Evolutionary conservation across 352 stramenopile genomes (phyloP).

Genomic region (Lagenidium giganteum): DNA sequence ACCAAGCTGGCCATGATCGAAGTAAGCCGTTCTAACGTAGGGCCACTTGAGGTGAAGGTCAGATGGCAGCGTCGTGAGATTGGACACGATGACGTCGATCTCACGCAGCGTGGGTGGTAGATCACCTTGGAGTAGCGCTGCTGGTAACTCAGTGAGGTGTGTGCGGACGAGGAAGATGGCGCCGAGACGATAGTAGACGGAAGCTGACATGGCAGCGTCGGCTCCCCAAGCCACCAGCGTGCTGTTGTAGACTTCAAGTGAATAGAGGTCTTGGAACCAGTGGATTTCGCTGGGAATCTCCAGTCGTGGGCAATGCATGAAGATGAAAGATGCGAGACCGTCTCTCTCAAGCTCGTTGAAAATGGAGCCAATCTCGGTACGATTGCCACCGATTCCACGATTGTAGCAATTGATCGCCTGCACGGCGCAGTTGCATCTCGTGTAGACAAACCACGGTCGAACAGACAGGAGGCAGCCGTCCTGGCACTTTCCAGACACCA

Average conservation of each 20-base stretch:
- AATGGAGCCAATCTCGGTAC: background rate
- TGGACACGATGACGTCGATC: constrained; percentile 17
- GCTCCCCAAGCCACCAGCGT: constrained; percentile 7
- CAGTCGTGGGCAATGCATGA: constrained; percentile 12
- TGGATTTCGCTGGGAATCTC: constrained; percentile 7
- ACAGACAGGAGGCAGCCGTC: constrained; percentile 7
- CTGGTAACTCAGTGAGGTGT: constrained; percentile 6
- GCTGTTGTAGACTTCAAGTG: constrained; percentile 17
- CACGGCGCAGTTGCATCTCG: constrained; percentile 5
- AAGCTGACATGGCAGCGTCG: background rate
- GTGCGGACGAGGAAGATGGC: constrained; percentile 13
- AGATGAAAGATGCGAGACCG: constrained; percentile 10
- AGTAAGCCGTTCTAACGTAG: constrained; percentile 7
- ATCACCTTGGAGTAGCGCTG: background rate
- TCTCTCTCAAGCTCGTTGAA: background rate
- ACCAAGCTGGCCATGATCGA: constrained; percentile 9
- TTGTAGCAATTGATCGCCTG: constrained; percentile 16
- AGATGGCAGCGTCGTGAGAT: constrained; percentile 8
- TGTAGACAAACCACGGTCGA: constrained; percentile 10
- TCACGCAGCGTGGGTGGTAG: constrained; percentile 8
- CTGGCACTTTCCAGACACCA: background rate
- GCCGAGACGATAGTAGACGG: constrained; percentile 3
- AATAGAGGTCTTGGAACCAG: constrained; percentile 7
- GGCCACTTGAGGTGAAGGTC: constrained; percentile 8
- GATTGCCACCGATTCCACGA: constrained; percentile 3